Base-by-base conservation (phyloP, 73 alveolate genomes). In the Symbiodinium pilosum region DNA sequence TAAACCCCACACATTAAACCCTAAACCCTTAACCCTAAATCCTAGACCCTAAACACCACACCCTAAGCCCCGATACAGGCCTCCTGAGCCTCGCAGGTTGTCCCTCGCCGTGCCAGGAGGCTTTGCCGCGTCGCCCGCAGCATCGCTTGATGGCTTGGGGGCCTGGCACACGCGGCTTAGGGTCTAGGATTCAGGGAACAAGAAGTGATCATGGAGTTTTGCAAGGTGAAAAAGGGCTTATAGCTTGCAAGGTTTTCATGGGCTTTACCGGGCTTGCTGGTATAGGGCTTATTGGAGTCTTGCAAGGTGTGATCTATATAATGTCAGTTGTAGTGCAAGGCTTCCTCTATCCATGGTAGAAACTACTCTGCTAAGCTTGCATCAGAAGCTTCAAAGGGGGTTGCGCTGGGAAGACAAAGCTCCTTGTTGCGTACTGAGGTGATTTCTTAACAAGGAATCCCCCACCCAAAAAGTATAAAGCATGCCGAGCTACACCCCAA, bases 91-190 rank as follows among this genome's bases (percentile, higher is more conserved):
- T 47, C 59, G 6, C 21, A 6, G 14, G 59, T 47, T 38, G 81
- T 64, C 32, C 81, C 81, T 28, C 81, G 32, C 34, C 81, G 81
- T 9, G 81, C 81, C 38, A 64, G 81, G 81, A 64, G 81, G 81
- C 81, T 64, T 28, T 64, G 81, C 30, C 81, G 81, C 81, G 81
- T 64, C 39, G 81, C 81, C 38, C 81, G 81, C 12, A 64, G 32
- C 81, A 64, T 64, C 81, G 81, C 81, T 64, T 64, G 81, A 38
- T 64, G 81, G 81, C 41, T 64, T 16, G 81, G 81, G 81, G 81
- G 81, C 81, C 81, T 64, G 73, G 34, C 3, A 12, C 32, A 56
- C 34, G 68, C 28, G 75, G 40, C 32, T 56, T 56, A 56, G 75
- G 75, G 75, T 47, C 14, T 47, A 47, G 59, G 59, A 14, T 47